phyloP scores from a whole-genome alignment of 495 filamentous ascomycete species.

The Elaphomyces granulatus region DNA sequence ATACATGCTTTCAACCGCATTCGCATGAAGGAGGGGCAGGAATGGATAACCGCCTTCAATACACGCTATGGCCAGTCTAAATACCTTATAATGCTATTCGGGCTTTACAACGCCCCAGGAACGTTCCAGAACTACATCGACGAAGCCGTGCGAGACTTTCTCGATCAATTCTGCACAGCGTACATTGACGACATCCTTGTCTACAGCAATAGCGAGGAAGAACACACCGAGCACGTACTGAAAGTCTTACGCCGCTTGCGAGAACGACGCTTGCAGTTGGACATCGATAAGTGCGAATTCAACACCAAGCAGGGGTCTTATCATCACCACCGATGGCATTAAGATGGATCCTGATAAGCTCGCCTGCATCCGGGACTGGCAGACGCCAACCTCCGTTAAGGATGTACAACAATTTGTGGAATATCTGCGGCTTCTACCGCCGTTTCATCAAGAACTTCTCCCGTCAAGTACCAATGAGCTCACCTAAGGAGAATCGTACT shows the following conservation, averaged over 20 bases:
- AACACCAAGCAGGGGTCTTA: neutral
- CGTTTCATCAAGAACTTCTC: neutral
- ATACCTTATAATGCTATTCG: conserved; percentile 13
- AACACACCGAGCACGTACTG: conserved; percentile 9
- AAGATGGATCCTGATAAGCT: conserved; percentile 6
- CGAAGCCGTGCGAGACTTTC: conserved; percentile 5
- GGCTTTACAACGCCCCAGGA: conserved; percentile 5
- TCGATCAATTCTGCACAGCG: conserved; percentile 9
- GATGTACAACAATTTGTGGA: neutral
- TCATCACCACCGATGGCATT: neutral
- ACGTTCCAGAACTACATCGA: conserved; percentile 9
- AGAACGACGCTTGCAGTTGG: conserved; percentile 1
- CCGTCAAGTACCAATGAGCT: too few relatives aligned
- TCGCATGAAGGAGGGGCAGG: conserved; percentile 4
- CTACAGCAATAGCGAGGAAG: conserved; percentile 9
- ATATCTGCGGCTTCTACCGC: conserved; percentile 1
- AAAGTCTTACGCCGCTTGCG: conserved; percentile 6
- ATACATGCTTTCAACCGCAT: conserved; percentile 6
- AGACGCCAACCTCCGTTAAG: neutral
- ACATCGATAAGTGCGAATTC: conserved; percentile 6
- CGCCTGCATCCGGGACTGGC: conserved; percentile 1
- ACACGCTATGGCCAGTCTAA: conserved; percentile 1
- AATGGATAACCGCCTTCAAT: conserved; percentile 9
- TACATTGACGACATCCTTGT: conserved; percentile 17
- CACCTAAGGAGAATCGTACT: too few relatives aligned